Base-by-base conservation (phyloP, 768 basidiomycete genomes). In the Boletus sp. region DNA sequence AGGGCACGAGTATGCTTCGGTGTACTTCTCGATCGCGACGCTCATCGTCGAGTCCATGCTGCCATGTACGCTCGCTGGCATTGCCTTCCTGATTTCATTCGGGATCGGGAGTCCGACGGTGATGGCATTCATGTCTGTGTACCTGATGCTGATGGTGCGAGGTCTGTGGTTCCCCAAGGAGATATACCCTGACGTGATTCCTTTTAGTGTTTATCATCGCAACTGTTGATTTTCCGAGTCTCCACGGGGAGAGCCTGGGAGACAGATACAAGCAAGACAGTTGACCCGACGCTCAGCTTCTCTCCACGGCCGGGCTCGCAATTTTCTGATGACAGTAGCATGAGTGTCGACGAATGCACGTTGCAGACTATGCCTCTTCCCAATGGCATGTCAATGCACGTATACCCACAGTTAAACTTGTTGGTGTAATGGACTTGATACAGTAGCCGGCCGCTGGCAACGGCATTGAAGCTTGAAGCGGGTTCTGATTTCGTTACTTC, bases 391-490 rank as follows among this genome's bases (percentile, higher is more conserved):
- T 33, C 32, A 10, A 33, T 10, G 32, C 32, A 10, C 10, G 32
- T 33, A 33, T 10, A 5, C 32, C 32, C 10, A 10, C 10, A 33
- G 32, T 33, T 33, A 33, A 33, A 10, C 32, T n/a, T n/a, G n/a
- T 33, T 33, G 32, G 10, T 33, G 32, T 33, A 33, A 33, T 33
- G 32, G 10, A 33, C 32, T 33, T 33, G 32, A 10, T 33, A 33
- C 32, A 10, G 32, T 33, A 33, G 32, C 5, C 32, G 32, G 10
- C 32, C 32, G 32, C 32, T 33, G 32, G 10, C 32, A 33, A 98
- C n/a, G n/a, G n/a, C n/a, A n/a, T n/a, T n/a, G n/a, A n/a, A n/a
- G n/a, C n/a, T n/a, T n/a, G n/a, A n/a, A n/a, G n/a, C n/a, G n/a
- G n/a, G n/a, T n/a, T n/a, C n/a, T n/a, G n/a, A n/a, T n/a, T n/a